Evolutionary conservation across 768 basidiomycete species (phyloP).

Genomic region (Trametes cubensis): DNA sequence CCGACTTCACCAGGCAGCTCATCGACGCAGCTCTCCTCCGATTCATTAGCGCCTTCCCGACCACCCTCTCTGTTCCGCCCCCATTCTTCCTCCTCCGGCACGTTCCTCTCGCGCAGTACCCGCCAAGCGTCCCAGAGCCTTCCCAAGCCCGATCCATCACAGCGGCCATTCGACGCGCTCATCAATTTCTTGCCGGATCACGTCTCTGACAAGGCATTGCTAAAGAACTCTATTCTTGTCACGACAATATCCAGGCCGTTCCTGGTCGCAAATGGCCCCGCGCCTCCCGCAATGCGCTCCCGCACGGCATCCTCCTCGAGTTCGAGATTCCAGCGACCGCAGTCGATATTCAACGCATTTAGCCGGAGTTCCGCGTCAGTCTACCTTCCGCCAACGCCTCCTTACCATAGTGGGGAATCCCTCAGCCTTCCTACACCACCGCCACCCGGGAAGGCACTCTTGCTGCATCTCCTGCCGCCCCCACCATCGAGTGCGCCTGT

Average conservation of each 20-base stretch:
- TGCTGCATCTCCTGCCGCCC: constrained; percentile 39
- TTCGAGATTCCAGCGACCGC: constrained; percentile 11
- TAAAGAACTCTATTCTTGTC: constrained; percentile 44
- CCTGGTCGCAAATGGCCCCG: constrained; percentile 29
- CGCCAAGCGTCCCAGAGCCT: constrained; percentile 20
- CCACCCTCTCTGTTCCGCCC: constrained; percentile 18
- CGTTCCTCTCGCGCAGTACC: constrained; percentile 10
- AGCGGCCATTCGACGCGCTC: constrained; percentile 43
- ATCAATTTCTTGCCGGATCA: constrained; percentile 40
- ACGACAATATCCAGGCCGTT: constrained; percentile 44
- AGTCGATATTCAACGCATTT: constrained; percentile 17
- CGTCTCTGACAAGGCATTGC: constrained; percentile 37
- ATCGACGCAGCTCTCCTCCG: constrained; percentile 21
- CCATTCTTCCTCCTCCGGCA: constrained; percentile 15
- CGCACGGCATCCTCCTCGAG: constrained; percentile 11
- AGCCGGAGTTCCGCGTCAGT: constrained; percentile 20
- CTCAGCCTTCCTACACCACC: constrained; percentile 4
- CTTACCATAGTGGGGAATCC: constrained; percentile 22
- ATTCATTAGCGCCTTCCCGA: constrained; percentile 9
- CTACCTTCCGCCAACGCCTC: constrained; percentile 16
- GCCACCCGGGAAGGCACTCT: constrained; percentile 26
- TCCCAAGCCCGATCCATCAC: constrained; percentile 35
- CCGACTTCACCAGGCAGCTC: constrained; percentile 29
- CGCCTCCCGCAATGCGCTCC: constrained; percentile 4
- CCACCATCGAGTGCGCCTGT: constrained; percentile 17